Evolutionary conservation across 2,329 filamentous ascomycete species (phyloP).

Genomic region (Diaporthe australafricana): DNA sequence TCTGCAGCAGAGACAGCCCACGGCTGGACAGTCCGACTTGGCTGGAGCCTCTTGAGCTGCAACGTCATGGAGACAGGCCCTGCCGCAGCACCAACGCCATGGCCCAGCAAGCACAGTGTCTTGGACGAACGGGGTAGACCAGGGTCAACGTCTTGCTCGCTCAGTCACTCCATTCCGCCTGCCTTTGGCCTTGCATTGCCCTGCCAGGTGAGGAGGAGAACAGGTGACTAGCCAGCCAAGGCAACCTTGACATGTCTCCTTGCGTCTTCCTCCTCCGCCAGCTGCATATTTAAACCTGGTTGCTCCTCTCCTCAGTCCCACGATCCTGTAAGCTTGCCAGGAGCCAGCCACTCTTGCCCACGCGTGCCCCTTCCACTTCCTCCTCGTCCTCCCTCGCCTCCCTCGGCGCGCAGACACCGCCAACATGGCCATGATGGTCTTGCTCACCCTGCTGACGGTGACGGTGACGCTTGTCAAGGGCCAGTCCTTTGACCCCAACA

Average conservation of each 20-base stretch:
- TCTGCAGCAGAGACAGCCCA: too few species aligned
- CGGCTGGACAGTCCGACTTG: too few species aligned
- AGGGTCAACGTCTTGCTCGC: neutral
- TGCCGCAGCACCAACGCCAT: too few species aligned
- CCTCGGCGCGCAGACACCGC: neutral
- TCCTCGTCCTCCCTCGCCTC: neutral
- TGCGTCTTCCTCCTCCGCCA: neutral
- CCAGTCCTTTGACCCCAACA: constrained; percentile 48
- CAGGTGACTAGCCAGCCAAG: neutral
- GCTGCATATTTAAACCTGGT: neutral
- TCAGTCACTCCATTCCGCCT: neutral
- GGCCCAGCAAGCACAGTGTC: too few species aligned
- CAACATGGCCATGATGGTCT: constrained; percentile 10
- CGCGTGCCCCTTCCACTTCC: neutral
- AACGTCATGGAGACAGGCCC: constrained; percentile 8
- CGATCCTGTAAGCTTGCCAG: neutral
- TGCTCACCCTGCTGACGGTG: too few species aligned
- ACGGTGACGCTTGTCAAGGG: constrained; percentile 33
- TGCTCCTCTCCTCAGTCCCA: neutral
- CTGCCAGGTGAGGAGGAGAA: neutral
- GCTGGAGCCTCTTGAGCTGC: neutral
- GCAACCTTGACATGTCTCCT: neutral
- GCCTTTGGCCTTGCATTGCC: too few species aligned
- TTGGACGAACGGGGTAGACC: too few species aligned
- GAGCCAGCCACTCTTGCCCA: neutral